Evolutionary conservation across 257 asterid genomes (phyloP), one percentile per base, ranked within the genome.

Genomic region (Pogostemon cablin): DNA sequence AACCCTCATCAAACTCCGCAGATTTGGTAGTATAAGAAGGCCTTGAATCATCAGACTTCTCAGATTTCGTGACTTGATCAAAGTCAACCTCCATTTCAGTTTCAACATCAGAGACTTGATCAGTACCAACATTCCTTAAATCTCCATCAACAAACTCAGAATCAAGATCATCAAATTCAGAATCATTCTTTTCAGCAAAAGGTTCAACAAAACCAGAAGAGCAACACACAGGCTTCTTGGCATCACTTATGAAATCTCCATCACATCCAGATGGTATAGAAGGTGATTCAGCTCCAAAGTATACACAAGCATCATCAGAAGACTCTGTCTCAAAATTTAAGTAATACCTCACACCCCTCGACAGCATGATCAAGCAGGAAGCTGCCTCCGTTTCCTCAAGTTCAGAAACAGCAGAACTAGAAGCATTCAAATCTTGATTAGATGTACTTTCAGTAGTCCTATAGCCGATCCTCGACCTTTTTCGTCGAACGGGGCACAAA

Each of bases 351-450:
- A 79, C 81, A 42, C 91, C 95, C 80, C 44, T 76, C 0, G 96
- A 89, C n/a, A 91, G 85, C 96, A 87, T 80, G 63, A 93, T 72
- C 90, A 91, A 80, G 77, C 84, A 75, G 67, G 52, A 34, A 7
- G 96, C 99, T 12, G 84, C 95, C 44, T 85, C 81, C 6, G 54
- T 81, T 44, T 81, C 88, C 40, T 71, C 88, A 75, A 68, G 10
- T 62, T 83, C 93, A 60, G 62, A 65, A 68, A 62, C 66, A 55
- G 67, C 50, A 63, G 72, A 72, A 5, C 55, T 46, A 12, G 82
- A 71, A 35, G 47, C 83, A 25, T 25, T 25, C 1, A 25, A 25
- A 25, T 25, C 32, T 25, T 25, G 32, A 25, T 25, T 25, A 25
- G 32, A 25, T 25, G 32, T 25, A 25, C 32, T 25, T 25, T 25